Conservation (phyloP, 2,329 filamentous ascomycete species). For the Amylocarpus encephaloides region DNA sequence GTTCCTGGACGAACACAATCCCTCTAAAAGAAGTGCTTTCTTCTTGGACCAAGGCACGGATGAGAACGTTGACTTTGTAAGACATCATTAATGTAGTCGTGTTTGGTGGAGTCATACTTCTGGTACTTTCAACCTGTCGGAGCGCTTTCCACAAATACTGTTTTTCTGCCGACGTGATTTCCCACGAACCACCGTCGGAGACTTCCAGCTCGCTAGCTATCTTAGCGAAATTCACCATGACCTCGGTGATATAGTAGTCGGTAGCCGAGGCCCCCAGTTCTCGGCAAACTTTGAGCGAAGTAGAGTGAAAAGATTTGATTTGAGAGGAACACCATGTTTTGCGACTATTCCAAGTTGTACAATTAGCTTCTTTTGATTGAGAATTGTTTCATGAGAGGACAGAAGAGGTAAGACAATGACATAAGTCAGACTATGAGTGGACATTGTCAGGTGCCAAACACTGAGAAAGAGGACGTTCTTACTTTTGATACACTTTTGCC, state of each 20-base stretch:
- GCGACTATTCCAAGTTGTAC: slow-evolving; percentile 10
- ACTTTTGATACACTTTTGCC: slow-evolving; percentile 34
- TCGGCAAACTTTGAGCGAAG: slow-evolving; percentile 42
- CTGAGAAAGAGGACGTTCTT: too few species aligned
- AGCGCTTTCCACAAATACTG: slow-evolving; percentile 48
- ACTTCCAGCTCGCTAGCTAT: slow-evolving; percentile 33
- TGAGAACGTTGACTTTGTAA: slow-evolving; percentile 49
- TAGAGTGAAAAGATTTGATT: slow-evolving; percentile 47
- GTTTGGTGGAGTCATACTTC: slow-evolving; percentile 17
- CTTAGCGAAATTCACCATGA: slow-evolving; percentile 41
- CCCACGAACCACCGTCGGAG: slow-evolving; percentile 36
- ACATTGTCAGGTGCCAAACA: too few species aligned
- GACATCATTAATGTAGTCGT: slow-evolving; percentile 37
- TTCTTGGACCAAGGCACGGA: slow-evolving; percentile 44
- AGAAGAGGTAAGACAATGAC: too few species aligned
- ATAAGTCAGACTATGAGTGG: too few species aligned
- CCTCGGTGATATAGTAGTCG: slow-evolving; percentile 53
- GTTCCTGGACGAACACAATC: slow-evolving; percentile 62
- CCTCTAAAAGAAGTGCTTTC: slow-evolving; percentile 41
- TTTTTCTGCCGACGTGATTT: slow-evolving; percentile 41
- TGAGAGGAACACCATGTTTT: slow-evolving; percentile 50
- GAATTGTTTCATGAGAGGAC: too few species aligned
- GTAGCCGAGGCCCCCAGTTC: slow-evolving; percentile 64
- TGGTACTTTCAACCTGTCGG: slow-evolving; percentile 31
- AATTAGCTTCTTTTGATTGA: too few species aligned